These are phyloP conservation scores for Apiospora pterosperma DNA, from an alignment of 2,329 filamentous ascomycete species.

Conservation along the genomic window DNA sequence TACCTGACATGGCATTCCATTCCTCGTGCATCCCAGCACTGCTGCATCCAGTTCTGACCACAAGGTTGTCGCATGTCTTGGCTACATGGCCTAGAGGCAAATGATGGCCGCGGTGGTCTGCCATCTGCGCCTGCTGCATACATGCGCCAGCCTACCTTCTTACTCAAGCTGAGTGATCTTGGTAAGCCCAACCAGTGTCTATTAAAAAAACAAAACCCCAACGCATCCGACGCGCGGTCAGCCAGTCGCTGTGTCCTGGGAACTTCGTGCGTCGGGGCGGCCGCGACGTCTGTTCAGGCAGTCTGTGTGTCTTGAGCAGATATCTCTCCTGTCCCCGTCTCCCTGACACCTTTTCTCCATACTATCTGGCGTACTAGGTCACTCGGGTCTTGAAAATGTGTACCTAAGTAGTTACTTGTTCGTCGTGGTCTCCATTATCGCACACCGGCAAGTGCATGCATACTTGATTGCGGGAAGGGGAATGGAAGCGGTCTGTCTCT, in stretches of 20 bases:
- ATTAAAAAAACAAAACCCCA: not conserved
- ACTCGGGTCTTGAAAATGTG: not conserved
- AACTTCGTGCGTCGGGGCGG: not conserved
- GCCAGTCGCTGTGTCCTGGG: not conserved
- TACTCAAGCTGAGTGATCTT: not conserved
- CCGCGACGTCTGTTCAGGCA: not conserved
- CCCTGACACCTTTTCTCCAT: not conserved
- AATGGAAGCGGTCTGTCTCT: not conserved
- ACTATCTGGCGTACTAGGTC: not conserved
- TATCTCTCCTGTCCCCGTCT: not conserved
- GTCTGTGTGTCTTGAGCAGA: not conserved
- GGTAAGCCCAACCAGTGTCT: not conserved
- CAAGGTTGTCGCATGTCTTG: not conserved
- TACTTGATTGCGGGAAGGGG: not conserved
- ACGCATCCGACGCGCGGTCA: not conserved
- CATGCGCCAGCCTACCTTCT: not conserved
- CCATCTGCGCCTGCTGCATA: not conserved
- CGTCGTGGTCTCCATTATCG: not conserved
- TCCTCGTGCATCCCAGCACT: not conserved
- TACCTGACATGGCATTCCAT: not conserved
- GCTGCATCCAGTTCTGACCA: not conserved
- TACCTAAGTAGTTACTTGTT: too few species aligned
- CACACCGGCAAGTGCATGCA: not conserved
- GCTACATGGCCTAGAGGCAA: not conserved
- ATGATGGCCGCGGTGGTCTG: not conserved